Evolutionary conservation across 495 filamentous ascomycete species (phyloP).

Genomic region (Geoglossum glabrum): DNA sequence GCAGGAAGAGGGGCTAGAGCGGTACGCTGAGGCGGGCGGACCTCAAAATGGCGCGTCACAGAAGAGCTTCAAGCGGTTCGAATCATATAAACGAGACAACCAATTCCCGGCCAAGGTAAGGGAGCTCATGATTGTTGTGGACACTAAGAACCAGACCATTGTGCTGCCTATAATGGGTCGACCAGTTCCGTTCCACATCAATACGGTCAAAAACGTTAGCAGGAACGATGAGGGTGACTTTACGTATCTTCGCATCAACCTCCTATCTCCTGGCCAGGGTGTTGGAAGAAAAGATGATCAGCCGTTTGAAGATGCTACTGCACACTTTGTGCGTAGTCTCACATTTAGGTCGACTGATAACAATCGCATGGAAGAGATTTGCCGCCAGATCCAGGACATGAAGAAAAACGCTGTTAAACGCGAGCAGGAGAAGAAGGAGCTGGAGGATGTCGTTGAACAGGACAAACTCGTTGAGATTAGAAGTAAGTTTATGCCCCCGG

Average conservation of each 20-base stretch:
- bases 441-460: conserved; percentile 99
- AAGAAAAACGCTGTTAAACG: conserved; percentile 75
- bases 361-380: conserved; percentile 69
- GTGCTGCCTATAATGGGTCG: conserved; percentile 93
- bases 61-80: conserved; percentile 96
- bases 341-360: conserved; percentile 84
- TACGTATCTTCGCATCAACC: conserved; percentile 88
- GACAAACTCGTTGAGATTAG: conserved; percentile 85
- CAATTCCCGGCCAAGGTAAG: conserved; percentile 68
- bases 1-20: conserved; percentile 64
- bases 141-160: conserved; percentile 73
- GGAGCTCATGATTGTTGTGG: conserved; percentile 73
- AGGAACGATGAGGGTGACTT: conserved; percentile 90
- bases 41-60: conserved; percentile 76
- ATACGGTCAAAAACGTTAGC: conserved; percentile 95
- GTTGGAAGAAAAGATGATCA: conserved; percentile 96
- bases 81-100: conserved; percentile 97
- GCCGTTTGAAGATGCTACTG: conserved; percentile 88
- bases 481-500: conserved; percentile 27
- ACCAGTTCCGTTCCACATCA: conserved; percentile 95
- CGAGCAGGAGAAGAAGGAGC: conserved; percentile 96
- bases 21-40: conserved; percentile 60
- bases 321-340: conserved; percentile 87
- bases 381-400: conserved; percentile 76
- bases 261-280: conserved; percentile 90